These are phyloP conservation scores for Aspergillus sp. DNA, from an alignment of 2,329 filamentous ascomycete species.

Conservation along the genomic window DNA sequence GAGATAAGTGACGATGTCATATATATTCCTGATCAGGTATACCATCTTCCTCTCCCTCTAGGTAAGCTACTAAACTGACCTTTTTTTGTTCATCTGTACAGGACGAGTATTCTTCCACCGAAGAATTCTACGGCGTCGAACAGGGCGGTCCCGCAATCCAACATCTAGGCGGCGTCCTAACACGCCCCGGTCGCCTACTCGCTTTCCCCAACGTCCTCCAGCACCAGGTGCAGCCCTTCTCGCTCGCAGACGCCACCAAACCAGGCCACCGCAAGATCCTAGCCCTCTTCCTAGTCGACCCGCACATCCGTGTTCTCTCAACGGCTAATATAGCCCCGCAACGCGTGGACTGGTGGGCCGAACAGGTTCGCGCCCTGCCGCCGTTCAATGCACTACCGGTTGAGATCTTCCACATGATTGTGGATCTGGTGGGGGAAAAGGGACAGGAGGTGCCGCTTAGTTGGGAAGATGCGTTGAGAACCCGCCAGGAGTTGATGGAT, in stretches of 20 bases:
- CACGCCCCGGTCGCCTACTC: neutral
- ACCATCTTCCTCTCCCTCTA: no score
- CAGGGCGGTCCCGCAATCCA: constrained; percentile 17
- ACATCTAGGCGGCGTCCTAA: neutral
- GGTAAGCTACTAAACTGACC: no score
- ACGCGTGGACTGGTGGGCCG: constrained; percentile 11
- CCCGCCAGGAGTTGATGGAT: no score
- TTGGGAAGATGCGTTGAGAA: no score
- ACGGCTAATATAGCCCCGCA: constrained; percentile 12
- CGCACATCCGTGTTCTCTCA: constrained; percentile 7
- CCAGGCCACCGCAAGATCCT: constrained; percentile 8
- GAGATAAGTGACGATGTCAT: neutral
- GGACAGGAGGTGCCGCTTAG: no score
- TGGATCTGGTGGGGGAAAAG: no score
- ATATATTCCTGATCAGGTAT: no score
- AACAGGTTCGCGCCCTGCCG: neutral
- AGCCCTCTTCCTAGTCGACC: constrained; percentile 9
- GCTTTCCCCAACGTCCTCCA: constrained; percentile 10
- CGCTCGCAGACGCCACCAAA: neutral
- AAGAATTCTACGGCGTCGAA: constrained; percentile 6
- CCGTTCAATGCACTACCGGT: no score
- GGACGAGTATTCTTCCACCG: neutral
- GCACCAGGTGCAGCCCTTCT: constrained; percentile 3
- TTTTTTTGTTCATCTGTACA: neutral
- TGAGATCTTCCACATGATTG: no score